Percentiles rank a stretch among this genome's conserved stretches.
Conservation (phyloP, 2,329 filamentous ascomycete genomes). For the Penicillium freii region DNA sequence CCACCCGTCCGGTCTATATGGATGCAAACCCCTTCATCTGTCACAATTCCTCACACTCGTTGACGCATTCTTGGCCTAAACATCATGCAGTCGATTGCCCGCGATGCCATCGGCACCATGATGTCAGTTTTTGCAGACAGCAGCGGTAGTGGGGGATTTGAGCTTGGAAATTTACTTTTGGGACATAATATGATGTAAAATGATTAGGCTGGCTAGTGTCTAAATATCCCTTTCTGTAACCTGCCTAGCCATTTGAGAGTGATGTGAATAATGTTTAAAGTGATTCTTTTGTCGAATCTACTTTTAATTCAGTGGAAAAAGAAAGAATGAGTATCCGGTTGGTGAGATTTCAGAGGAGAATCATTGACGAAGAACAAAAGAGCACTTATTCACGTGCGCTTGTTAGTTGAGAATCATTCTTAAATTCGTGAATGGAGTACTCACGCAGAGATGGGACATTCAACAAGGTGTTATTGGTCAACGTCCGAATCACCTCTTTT, state of each 20-base stretch:
- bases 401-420: no score
- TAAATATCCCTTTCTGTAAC: not conserved
- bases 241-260: not conserved
- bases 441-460: no score
- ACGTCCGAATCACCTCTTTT: no score
- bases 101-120: conserved; percentile 16
- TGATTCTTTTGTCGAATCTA: no score
- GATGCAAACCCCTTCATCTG: conserved; percentile 24
- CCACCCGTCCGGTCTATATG: conserved; percentile 19
- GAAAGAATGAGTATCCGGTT: not conserved
- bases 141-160: not conserved
- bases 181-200: not conserved
- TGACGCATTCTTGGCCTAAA: conserved; percentile 23
- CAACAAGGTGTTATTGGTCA: no score
- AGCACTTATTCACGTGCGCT: no score
- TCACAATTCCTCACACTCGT: conserved; percentile 20
- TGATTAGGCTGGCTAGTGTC: no score
- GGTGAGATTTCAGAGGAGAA: no score
- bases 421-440: no score
- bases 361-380: no score
- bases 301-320: not conserved
- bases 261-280: not conserved
- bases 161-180: not conserved
- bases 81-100: conserved; percentile 18
- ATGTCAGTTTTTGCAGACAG: not conserved